These are phyloP conservation scores for Colletotrichum trifolii DNA, from an alignment of 2,329 filamentous ascomycete species.

Conservation along the genomic window DNA sequence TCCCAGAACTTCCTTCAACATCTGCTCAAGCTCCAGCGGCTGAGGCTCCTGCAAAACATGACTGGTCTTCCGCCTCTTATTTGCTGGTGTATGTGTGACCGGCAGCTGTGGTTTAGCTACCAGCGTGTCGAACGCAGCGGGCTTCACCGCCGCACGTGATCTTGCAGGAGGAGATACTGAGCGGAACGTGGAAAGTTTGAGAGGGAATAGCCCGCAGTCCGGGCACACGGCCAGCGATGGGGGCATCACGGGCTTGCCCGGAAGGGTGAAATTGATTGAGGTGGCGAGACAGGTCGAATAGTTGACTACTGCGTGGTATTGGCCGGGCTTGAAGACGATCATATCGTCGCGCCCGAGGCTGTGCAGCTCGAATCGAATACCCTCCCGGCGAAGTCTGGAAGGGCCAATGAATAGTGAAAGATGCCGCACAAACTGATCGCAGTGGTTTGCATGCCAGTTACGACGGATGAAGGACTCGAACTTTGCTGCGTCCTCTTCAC, in stretches of 20 bases:
- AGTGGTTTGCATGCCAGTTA: conserved; percentile 5
- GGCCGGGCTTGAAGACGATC: not conserved
- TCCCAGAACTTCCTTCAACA: not conserved
- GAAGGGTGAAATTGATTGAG: conserved; percentile 11
- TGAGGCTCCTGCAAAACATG: too few species aligned
- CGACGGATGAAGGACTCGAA: conserved; percentile 8
- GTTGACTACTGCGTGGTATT: conserved; percentile 6
- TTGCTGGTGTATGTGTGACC: too few species aligned
- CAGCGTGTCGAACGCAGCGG: not conserved
- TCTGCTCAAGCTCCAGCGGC: not conserved
- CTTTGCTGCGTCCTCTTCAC: not conserved
- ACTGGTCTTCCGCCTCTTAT: too few species aligned
- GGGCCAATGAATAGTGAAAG: conserved; percentile 10
- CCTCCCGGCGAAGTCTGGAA: not conserved
- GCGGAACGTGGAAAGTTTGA: not conserved
- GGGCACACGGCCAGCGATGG: not conserved
- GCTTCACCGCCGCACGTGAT: not conserved
- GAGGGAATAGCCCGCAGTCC: conserved; percentile 8
- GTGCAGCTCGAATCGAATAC: conserved; percentile 3
- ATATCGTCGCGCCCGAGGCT: not conserved
- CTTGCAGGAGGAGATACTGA: not conserved
- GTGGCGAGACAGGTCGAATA: conserved; percentile 6
- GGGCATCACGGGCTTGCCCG: conserved; percentile 8
- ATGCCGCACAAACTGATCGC: conserved; percentile 9
- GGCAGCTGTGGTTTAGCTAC: not conserved